Conservation (phyloP, 2,329 filamentous ascomycete genomes). For the Penicillium expansum region DNA sequence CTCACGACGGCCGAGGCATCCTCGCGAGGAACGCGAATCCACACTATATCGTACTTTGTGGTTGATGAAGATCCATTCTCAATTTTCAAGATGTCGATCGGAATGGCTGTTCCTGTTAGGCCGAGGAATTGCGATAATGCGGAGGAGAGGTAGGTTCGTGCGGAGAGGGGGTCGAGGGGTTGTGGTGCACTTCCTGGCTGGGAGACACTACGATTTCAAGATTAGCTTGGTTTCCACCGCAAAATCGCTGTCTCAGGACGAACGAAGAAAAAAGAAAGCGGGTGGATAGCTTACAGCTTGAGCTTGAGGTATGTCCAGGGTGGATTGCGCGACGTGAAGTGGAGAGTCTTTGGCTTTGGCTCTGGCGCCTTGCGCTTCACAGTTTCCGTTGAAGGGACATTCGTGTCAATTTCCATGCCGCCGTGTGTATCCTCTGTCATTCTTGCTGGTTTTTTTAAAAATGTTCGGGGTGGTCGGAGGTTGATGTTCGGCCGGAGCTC, state of each 20-base stretch:
- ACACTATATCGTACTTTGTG: constrained; percentile 24
- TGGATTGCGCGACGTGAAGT: constrained; percentile 44
- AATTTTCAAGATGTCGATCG: constrained; percentile 48
- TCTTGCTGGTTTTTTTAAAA: not conserved
- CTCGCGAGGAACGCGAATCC: constrained; percentile 47
- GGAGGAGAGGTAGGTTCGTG: constrained; percentile 45
- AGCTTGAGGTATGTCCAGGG: constrained; percentile 46
- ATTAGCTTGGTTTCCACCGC: not conserved
- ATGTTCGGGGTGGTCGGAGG: not conserved
- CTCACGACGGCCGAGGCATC: constrained; percentile 44
- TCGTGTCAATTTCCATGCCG: not conserved
- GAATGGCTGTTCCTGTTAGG: constrained; percentile 46
- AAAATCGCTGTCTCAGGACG: rapidly evolving
- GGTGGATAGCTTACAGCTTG: constrained; percentile 33
- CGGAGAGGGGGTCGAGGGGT: constrained; percentile 46
- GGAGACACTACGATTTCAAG: constrained; percentile 22
- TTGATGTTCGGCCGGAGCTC: constrained; percentile 3
- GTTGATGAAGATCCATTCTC: constrained; percentile 8
- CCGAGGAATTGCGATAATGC: constrained; percentile 50
- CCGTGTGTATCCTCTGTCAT: constrained; percentile 6
- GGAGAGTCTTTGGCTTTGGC: constrained; percentile 18
- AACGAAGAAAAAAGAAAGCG: not conserved
- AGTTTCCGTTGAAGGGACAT: not conserved
- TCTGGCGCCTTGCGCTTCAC: constrained; percentile 30
- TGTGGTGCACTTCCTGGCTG: constrained; percentile 26